Percentiles rank a stretch among this genome's conserved stretches.
Evolutionary conservation across 2,329 filamentous ascomycete species (phyloP).

Genomic region (Fusarium austroafricanum): DNA sequence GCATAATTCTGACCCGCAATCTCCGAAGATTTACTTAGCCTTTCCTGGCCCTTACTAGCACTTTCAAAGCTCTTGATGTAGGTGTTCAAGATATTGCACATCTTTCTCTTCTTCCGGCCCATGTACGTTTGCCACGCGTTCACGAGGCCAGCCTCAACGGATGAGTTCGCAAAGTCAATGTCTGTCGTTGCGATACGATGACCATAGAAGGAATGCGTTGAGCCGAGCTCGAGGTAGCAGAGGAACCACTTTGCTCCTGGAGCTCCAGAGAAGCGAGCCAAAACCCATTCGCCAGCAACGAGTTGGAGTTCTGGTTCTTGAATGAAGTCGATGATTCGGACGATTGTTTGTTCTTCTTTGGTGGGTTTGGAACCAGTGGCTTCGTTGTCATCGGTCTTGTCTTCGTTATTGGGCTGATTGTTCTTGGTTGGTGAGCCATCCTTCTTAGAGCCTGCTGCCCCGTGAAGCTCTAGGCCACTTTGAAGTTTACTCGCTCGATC

Average conservation of each 20-base stretch:
- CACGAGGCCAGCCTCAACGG: conserved; percentile 1
- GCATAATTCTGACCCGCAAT: conserved; percentile 1
- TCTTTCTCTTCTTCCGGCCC: conserved; percentile 7
- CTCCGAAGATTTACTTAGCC: background rate
- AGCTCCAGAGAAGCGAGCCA: background rate
- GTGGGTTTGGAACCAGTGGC: background rate
- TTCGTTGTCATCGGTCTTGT: too few relatives aligned
- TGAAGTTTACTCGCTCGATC: background rate
- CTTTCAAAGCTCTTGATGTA: background rate
- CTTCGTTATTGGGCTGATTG: background rate
- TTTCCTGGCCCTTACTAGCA: background rate
- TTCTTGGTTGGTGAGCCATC: background rate
- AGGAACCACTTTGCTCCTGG: conserved; percentile 7
- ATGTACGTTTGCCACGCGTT: conserved; percentile 1
- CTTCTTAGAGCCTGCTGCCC: background rate
- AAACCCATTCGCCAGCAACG: conserved; percentile 3
- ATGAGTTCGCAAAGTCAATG: background rate
- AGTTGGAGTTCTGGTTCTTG: conserved; percentile 6
- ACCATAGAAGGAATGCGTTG: conserved; percentile 1
- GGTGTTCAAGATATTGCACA: conserved; percentile 3
- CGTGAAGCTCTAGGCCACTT: background rate
- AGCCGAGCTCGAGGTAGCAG: conserved; percentile 3
- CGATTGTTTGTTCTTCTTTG: background rate
- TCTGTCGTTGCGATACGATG: conserved; percentile 2
- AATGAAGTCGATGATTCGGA: background rate